Evolutionary conservation across 2,329 filamentous ascomycete genomes (phyloP).

Genomic region (Microcyclospora pomicola): DNA sequence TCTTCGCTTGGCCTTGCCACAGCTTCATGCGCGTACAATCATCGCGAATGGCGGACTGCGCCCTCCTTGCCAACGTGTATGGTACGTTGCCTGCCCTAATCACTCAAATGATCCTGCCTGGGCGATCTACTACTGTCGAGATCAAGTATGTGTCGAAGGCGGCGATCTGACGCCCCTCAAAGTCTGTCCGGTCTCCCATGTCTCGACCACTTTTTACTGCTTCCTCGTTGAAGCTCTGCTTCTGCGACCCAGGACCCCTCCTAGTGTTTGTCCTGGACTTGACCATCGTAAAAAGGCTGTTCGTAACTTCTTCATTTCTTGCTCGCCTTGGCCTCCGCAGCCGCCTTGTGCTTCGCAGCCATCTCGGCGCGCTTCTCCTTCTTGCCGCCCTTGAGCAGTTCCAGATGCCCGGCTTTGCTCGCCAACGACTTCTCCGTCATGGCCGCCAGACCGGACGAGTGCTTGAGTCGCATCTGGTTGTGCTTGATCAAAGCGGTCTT

Average conservation of each 20-base stretch:
- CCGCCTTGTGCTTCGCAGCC: conserved; percentile 20
- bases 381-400: conserved; percentile 53
- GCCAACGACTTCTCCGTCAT: conserved; percentile 56
- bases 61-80: too few species aligned
- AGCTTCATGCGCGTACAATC: too few species aligned
- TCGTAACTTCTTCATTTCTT: conserved; percentile 4
- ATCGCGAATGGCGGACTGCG: too few species aligned
- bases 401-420: conserved; percentile 54
- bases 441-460: conserved; percentile 46
- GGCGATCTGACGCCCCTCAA: too few species aligned
- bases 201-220: too few species aligned
- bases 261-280: not conserved
- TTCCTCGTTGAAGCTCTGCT: too few species aligned
- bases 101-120: too few species aligned
- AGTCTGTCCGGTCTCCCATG: too few species aligned
- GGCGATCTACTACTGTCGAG: too few species aligned
- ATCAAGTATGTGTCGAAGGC: too few species aligned
- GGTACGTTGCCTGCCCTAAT: too few species aligned
- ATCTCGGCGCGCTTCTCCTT: conserved; percentile 35
- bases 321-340: conserved; percentile 2
- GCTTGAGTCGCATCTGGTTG: conserved; percentile 53
- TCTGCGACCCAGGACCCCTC: conserved; percentile 8
- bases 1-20: too few species aligned
- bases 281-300: not conserved
- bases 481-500: conserved; percentile 46